A percentile compares a stretch with the other conserved stretches of the same genome.
These are phyloP conservation scores for Sordariomycetes sp. DNA, from an alignment of 2,329 filamentous ascomycete species.

Conservation along the genomic window DNA sequence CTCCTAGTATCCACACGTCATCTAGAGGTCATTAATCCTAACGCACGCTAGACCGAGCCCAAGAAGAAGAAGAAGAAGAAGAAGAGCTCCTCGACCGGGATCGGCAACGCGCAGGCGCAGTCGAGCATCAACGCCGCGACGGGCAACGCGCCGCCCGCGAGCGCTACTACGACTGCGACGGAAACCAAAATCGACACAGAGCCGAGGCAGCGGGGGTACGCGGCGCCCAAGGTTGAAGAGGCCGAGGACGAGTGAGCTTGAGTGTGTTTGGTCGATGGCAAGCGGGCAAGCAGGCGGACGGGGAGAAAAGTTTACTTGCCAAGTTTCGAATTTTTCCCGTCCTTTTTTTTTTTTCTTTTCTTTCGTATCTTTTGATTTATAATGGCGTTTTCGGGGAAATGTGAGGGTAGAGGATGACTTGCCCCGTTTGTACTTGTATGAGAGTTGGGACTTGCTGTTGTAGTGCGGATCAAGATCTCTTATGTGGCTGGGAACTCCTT, in stretches of 20 bases:
- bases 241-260: constrained; percentile 18
- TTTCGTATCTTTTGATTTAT: no score
- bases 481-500: no score
- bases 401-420: no score
- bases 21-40: constrained; percentile 9
- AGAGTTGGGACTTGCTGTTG: no score
- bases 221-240: constrained; percentile 39
- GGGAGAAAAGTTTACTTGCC: no score
- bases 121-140: constrained; percentile 36
- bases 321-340: no score
- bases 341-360: no score
- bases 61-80: constrained; percentile 47
- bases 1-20: not conserved
- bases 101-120: constrained; percentile 16
- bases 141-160: constrained; percentile 36
- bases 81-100: constrained; percentile 18
- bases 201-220: constrained; percentile 28
- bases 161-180: constrained; percentile 43
- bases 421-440: no score
- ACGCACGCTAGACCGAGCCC: constrained; percentile 21
- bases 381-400: no score
- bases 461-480: no score
- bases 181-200: constrained; percentile 37
- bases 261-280: no score
- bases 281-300: no score